Evolutionary conservation across 1,284 basidiomycete genomes (phyloP).

Genomic region (Xanthoconium separans): DNA sequence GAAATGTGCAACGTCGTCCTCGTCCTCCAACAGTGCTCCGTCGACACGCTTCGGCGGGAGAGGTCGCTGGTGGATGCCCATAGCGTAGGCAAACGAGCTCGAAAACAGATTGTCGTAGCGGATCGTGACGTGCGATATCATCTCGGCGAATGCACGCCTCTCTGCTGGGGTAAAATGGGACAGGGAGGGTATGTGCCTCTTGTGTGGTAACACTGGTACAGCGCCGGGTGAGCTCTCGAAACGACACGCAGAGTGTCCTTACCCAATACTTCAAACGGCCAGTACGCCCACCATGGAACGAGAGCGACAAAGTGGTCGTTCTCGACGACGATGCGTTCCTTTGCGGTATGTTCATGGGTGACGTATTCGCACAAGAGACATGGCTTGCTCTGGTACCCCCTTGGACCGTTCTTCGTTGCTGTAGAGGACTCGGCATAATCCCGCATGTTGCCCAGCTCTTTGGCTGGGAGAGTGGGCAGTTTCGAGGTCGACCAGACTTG

Average conservation of each 20-base stretch:
- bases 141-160: constrained; percentile 61
- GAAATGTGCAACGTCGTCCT: constrained; percentile 70
- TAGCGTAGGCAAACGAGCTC: constrained; percentile 94
- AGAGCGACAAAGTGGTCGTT: constrained; percentile 85
- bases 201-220: constrained; percentile 70
- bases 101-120: constrained; percentile 85
- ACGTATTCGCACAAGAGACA: constrained; percentile 88
- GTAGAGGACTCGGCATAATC: constrained; percentile 48
- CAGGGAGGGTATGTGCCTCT: constrained; percentile 74
- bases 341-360: constrained; percentile 60
- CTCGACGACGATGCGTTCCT: constrained; percentile 68
- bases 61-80: constrained; percentile 89
- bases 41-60: constrained; percentile 40
- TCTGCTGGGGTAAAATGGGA: constrained; percentile 62
- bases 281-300: constrained; percentile 96
- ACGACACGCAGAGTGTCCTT: constrained; percentile 17
- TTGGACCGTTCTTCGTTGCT: constrained; percentile 47
- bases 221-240: constrained; percentile 7
- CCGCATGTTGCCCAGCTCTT: constrained; percentile 60
- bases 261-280: constrained; percentile 92
- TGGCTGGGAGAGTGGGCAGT: constrained; percentile 70
- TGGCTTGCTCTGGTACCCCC: constrained; percentile 57
- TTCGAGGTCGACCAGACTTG: constrained; percentile 86
- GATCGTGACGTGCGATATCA: constrained; percentile 65
- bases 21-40: constrained; percentile 33